Evolutionary conservation across 495 filamentous ascomycete genomes (phyloP), one percentile per base, ranked within the genome.

Genomic region (Penicillium argentinense): DNA sequence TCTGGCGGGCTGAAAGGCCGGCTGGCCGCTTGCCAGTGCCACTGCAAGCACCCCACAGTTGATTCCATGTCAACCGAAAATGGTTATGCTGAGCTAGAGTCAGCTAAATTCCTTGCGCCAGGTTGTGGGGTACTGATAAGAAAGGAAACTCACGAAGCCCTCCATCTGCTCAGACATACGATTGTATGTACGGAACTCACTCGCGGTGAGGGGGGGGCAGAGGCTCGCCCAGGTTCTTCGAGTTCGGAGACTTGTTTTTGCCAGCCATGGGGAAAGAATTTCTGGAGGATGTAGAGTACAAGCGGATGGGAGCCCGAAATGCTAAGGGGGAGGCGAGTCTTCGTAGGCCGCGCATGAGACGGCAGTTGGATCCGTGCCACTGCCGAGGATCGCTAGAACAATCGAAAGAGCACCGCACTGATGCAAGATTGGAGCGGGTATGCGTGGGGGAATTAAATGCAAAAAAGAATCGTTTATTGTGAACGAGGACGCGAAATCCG

Each of bases 101-200:
- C 25, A 57, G 28, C 39, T 2, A 33, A 17, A 43, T 39, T 36
- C 42, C 9, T 17, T 12, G 14, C 44, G 4, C 1, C 16, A 4
- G 16, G 21, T 19, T 17, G 19, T 16, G 16, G 8, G 13, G 29
- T 3, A n/a, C 11, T 24, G 30, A n/a, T 5, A 27, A 17, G n/a
- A 67, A 14, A 17, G 6, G 36, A 25, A 19, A 34, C 76, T 38
- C 69, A 87, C 84, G 61, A 84, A 87, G 24, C 78, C 71, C 21
- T 92, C 81, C 89, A 96, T 96, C 39, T 80, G 74, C 53, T 87
- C 86, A 2, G 88, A 82, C 51, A 91, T 64, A 11, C 78, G 75
- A 67, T 92, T 91, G 62, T 88, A 93, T 22, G 63, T 57, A 16
- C 70, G 59, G 49, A 86, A 87, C 25, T 87, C 83, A 33, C 62